These are phyloP conservation scores for Colletotrichum falcatum DNA, from an alignment of 2,329 filamentous ascomycete species.

Conservation along the genomic window DNA sequence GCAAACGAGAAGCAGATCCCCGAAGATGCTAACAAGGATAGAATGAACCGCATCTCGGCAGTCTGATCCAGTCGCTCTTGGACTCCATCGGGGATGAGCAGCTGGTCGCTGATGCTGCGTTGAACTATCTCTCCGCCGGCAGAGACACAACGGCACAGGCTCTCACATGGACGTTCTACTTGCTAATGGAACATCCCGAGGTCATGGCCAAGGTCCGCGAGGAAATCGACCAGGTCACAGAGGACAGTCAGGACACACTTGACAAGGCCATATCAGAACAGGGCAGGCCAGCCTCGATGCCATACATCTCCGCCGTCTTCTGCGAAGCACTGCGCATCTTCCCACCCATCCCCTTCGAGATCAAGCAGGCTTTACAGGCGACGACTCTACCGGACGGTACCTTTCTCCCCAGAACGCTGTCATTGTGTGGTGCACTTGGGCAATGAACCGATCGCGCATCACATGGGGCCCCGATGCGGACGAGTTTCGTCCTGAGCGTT, in stretches of 20 bases:
- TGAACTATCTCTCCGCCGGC: conserved; percentile 75
- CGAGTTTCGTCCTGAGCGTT: conserved; percentile 67
- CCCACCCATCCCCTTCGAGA: conserved; percentile 74
- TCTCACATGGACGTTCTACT: conserved; percentile 73
- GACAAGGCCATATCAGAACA: conserved; percentile 47
- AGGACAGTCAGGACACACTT: conserved; percentile 35
- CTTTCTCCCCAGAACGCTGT: conserved; percentile 63
- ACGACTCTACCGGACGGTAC: conserved; percentile 72
- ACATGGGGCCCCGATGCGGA: conserved; percentile 70
- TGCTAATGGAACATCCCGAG: conserved; percentile 64
- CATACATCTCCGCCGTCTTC: conserved; percentile 71
- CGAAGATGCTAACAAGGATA: conserved; percentile 41
- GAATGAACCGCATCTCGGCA: conserved; percentile 59
- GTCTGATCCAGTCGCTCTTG: conserved; percentile 70
- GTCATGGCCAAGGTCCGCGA: conserved; percentile 55
- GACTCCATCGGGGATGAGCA: conserved; percentile 65
- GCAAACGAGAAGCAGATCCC: background rate
- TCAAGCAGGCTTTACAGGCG: conserved; percentile 67
- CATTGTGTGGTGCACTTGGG: conserved; percentile 73
- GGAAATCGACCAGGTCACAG: conserved; percentile 50
- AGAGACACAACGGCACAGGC: conserved; percentile 75
- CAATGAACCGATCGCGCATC: conserved; percentile 68
- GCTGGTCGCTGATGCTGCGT: conserved; percentile 72
- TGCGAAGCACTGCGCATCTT: conserved; percentile 72
- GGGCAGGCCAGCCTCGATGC: conserved; percentile 56